These are phyloP conservation scores for Arthrocladium fulminans DNA, from an alignment of 2,329 filamentous ascomycete genomes.

Conservation along the genomic window DNA sequence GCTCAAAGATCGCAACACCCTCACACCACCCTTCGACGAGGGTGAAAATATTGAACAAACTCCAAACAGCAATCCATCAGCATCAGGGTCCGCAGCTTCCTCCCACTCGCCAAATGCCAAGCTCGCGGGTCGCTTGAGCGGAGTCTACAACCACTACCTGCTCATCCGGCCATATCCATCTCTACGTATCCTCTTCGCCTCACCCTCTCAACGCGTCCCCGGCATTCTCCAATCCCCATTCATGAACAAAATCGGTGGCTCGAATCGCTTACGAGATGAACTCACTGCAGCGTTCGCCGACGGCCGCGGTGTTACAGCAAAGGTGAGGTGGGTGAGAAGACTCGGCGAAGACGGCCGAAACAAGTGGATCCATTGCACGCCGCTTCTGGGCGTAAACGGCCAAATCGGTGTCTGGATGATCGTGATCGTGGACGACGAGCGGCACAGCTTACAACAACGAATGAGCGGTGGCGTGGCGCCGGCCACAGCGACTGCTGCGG, in stretches of 20 bases:
- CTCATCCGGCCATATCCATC: conserved; percentile 52
- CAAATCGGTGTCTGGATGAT: conserved; percentile 72
- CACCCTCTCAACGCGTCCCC: conserved; percentile 56
- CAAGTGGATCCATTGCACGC: conserved; percentile 71
- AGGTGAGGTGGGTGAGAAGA: conserved; percentile 59
- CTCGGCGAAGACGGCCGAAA: conserved; percentile 49
- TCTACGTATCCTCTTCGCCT: conserved; percentile 60
- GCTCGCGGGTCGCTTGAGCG: conserved; percentile 37
- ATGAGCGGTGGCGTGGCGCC: conserved; percentile 2
- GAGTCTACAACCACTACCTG: conserved; percentile 43
- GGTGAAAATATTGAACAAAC: background rate
- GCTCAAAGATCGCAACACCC: conserved; percentile 37
- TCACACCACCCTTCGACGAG: conserved; percentile 18
- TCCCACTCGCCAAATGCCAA: background rate
- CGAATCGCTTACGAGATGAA: conserved; percentile 44
- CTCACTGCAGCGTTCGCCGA: conserved; percentile 54
- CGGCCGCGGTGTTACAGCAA: conserved; percentile 64
- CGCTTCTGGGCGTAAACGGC: conserved; percentile 57
- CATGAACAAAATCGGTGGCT: conserved; percentile 38
- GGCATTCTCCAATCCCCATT: conserved; percentile 56
- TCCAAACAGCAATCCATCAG: background rate
- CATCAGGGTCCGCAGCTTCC: background rate
- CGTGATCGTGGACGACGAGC: conserved; percentile 59
- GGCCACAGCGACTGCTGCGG: background rate
- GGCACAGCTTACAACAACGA: background rate